These are phyloP conservation scores for Suillus subluteus DNA, from an alignment of 768 basidiomycete species.

Conservation along the genomic window DNA sequence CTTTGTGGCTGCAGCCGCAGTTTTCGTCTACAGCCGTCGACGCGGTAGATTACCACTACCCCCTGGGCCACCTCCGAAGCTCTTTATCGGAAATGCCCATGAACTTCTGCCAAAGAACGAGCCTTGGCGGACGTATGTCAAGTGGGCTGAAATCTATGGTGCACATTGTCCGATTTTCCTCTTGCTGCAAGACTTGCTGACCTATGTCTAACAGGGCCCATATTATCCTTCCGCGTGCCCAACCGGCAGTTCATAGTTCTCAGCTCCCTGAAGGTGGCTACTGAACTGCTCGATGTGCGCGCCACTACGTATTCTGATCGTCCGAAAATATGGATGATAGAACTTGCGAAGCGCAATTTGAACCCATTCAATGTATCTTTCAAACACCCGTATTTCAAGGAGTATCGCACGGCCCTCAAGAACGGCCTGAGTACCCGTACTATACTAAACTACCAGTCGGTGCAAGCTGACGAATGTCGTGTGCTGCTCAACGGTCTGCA, in stretches of 20 bases:
- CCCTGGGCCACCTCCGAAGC: neutral
- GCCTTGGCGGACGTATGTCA: neutral
- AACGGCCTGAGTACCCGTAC: neutral
- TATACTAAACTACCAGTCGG: conserved; percentile 2
- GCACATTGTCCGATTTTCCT: neutral
- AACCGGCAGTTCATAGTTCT: neutral
- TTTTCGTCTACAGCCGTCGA: too few relatives aligned
- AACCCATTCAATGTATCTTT: neutral
- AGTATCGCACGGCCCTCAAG: neutral
- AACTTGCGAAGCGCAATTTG: neutral
- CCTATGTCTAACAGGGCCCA: neutral
- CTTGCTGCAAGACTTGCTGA: neutral
- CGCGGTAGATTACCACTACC: too few relatives aligned
- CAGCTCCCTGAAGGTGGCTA: neutral
- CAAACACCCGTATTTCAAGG: conserved; percentile 4
- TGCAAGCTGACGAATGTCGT: conserved; percentile 1
- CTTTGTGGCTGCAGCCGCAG: too few relatives aligned
- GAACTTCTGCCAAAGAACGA: neutral
- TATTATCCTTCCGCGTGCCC: neutral
- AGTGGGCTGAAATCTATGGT: conserved; percentile 8
- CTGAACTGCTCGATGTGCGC: neutral
- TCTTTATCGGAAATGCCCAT: neutral
- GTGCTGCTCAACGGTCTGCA: neutral
- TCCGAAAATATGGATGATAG: neutral
- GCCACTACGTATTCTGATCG: conserved; percentile 4